Conservation (phyloP, 1,139 yeast genomes). For the Yamadazyma atmosphaerica region DNA sequence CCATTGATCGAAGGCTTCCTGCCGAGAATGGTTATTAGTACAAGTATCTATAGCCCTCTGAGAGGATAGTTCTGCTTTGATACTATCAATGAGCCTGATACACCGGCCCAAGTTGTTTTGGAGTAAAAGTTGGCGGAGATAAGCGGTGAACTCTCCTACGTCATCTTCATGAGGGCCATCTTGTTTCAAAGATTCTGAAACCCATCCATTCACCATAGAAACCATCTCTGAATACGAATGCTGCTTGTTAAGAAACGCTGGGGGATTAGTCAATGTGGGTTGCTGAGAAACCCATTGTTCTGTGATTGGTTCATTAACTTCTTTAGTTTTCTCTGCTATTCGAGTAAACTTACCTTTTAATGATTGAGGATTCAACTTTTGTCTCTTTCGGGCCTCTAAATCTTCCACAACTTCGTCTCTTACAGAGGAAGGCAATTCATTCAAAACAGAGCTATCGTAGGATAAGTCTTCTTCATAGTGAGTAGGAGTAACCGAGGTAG, state of each 20-base stretch:
- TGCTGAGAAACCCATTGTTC: constrained; percentile 28
- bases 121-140: constrained; percentile 21
- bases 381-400: constrained; percentile 29
- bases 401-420: constrained; percentile 44
- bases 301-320: constrained; percentile 21
- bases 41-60: constrained; percentile 10
- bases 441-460: constrained; percentile 42
- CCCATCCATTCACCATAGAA: constrained; percentile 47
- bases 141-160: constrained; percentile 35
- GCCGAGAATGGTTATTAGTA: neutral
- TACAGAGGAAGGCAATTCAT: constrained; percentile 49
- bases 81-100: constrained; percentile 20
- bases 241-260: constrained; percentile 36
- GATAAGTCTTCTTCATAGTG: constrained; percentile 13
- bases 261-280: constrained; percentile 19
- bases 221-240: constrained; percentile 35
- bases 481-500: constrained; percentile 9
- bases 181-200: constrained; percentile 37
- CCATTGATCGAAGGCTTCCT: constrained; percentile 19
- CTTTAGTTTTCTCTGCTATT: constrained; percentile 19
- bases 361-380: constrained; percentile 28
- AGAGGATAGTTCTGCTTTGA: constrained; percentile 17
- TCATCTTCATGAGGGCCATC: constrained; percentile 65
- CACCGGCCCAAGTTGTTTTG: constrained; percentile 23
- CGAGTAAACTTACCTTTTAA: constrained; percentile 31